phyloP scores from a whole-genome alignment of 2,329 filamentous ascomycete species.

The Calonectria multiphialidica region DNA sequence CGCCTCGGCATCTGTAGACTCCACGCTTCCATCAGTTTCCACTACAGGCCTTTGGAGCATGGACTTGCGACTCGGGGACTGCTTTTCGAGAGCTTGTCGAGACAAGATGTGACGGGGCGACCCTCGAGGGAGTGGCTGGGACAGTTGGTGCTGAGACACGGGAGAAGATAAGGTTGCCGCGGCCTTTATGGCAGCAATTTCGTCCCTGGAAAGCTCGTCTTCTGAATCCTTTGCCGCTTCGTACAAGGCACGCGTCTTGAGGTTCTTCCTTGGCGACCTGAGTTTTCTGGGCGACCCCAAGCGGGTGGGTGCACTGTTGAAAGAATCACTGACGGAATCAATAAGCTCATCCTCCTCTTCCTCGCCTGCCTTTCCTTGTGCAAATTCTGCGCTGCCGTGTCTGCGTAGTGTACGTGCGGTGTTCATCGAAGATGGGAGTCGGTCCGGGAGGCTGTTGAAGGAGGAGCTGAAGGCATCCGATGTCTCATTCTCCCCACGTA shows the following conservation, averaged over 20 bases:
- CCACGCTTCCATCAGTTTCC: background rate
- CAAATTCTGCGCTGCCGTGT: background rate
- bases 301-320: constrained; percentile 1
- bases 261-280: constrained; percentile 24
- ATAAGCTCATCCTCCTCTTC: constrained; percentile 33
- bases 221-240: constrained; percentile 23
- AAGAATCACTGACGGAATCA: constrained; percentile 14
- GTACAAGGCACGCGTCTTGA: constrained; percentile 4
- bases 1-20: background rate
- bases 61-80: constrained; percentile 15
- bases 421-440: constrained; percentile 28
- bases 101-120: constrained; percentile 20
- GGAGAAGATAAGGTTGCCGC: constrained; percentile 43
- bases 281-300: constrained; percentile 26
- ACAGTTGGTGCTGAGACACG: constrained; percentile 39
- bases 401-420: background rate
- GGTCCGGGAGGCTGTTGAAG: constrained; percentile 35
- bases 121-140: constrained; percentile 9
- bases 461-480: constrained; percentile 20
- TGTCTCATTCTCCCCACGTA: background rate
- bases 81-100: constrained; percentile 15
- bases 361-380: background rate
- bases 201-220: constrained; percentile 30
- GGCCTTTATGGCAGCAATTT: constrained; percentile 27
- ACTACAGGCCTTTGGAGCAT: background rate